Conservation (phyloP, 2,329 filamentous ascomycete genomes). For the Cladosporium sp. region DNA sequence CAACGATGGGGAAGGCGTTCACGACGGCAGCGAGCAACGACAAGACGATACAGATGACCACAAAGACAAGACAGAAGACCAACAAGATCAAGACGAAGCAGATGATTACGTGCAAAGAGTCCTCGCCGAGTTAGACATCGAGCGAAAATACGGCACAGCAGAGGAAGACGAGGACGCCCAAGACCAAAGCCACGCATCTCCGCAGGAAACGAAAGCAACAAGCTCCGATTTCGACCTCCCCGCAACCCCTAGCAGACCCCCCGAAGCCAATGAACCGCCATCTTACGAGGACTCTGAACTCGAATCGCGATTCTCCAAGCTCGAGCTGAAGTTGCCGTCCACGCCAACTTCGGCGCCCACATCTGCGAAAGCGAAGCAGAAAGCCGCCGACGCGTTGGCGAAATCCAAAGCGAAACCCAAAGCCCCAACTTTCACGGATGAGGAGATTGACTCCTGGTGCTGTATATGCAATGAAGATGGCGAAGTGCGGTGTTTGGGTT, state of each 20-base stretch:
- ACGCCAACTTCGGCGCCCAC: slow-evolving; percentile 40
- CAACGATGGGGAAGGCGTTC: slow-evolving; percentile 13
- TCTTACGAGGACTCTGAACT: slow-evolving; percentile 39
- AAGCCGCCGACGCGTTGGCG: slow-evolving; percentile 11
- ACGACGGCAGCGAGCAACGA: slow-evolving; percentile 2
- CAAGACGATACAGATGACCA: slow-evolving; percentile 5
- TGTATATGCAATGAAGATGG: slow-evolving; percentile 77
- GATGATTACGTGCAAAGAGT: slow-evolving; percentile 42
- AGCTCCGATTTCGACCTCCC: slow-evolving; percentile 23
- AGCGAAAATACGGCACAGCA: slow-evolving; percentile 32
- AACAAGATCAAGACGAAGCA: slow-evolving; percentile 34
- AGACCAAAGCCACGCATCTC: neutral
- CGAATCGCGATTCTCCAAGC: slow-evolving; percentile 40
- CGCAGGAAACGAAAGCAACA: neutral
- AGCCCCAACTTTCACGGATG: slow-evolving; percentile 50
- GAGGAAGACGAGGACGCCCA: slow-evolving; percentile 12
- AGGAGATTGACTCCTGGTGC: slow-evolving; percentile 72
- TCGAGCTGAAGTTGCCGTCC: slow-evolving; percentile 40
- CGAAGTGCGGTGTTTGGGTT: slow-evolving; percentile 64
- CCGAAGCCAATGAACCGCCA: slow-evolving; percentile 23
- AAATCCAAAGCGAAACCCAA: slow-evolving; percentile 29
- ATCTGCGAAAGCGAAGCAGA: slow-evolving; percentile 25
- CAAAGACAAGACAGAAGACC: slow-evolving; percentile 19
- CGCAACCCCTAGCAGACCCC: slow-evolving; percentile 25
- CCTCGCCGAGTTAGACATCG: slow-evolving; percentile 41